Evolutionary conservation across 805 yeast species (phyloP), one percentile per base, ranked within the genome.

Genomic region (Kodamaea kakaduensis): DNA sequence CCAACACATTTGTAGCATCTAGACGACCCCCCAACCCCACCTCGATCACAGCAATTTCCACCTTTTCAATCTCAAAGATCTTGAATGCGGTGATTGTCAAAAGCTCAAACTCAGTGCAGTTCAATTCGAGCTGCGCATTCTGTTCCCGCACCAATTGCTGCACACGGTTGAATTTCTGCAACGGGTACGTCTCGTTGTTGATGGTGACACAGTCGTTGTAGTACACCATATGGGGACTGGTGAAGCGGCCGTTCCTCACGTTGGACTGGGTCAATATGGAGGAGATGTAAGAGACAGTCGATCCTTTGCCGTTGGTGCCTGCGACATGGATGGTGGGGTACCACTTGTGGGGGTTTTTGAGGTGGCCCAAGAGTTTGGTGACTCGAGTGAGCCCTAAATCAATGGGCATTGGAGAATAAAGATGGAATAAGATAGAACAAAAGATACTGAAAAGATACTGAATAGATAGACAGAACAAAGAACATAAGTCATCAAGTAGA

Each of bases 251-350:
- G 34, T 78, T 76, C 17, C 58, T 52, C 25, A 74, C 58, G 1
- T 61, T 64, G 15, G 75, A 66, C 9, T 56, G 54, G 14, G 75
- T 67, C 17, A 89, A 57, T 2, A 81, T 67, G 12, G 87, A 77
- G 3, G 87, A 70, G 6, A 93, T 40, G 53, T 88, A 89, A 0
- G 96, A 80, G 40, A 95, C 78, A 0, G 89, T 84, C 0, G 97
- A 88, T 0, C 98, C 98, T 52, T 90, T 90, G 0, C 98, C 98
- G 53, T 90, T 90, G 6, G 98, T 90, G 0, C 98, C 98, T 0
- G 96, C 96, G 3, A 93, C 73, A 52, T 93, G 98, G n/a, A 93
- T 64, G 0, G 87, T 78, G 42, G 75, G 74, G 50, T 77, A 77
- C 4, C 61, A 47, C 8, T 56, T 47, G 25, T 86, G 93, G 0